Evolutionary conservation across 1,284 basidiomycete genomes (phyloP), one percentile per base, ranked within the genome.

Genomic region (Fomitopsis pinicola): DNA sequence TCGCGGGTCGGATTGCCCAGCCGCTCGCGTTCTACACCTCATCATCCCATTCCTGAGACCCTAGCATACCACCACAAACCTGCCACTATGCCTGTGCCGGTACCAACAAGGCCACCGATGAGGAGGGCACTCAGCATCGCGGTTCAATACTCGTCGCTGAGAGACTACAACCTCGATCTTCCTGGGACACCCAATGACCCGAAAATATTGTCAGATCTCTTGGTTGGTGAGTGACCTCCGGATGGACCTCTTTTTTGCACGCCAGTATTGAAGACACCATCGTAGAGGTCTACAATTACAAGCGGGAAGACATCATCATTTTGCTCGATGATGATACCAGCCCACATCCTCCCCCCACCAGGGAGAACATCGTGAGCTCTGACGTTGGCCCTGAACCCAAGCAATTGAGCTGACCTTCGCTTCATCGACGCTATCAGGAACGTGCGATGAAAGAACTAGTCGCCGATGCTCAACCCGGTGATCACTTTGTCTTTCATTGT

Each of bases 401-500:
- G 33, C 19, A 9, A 26, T n/a, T 9, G 5, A 30, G 45, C 26
- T 48, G 22, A 48, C 26, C 45, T 9, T 35, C 26, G 15, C 42
- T 58, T 22, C 35, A 6, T 0, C 19, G 5, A 15, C 38, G 19
- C 5, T 12, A 35, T 7, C 45, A 71, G 69, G 53, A 65, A 15
- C 42, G 58, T 0, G 65, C 68, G 14, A 70, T 71, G 68, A 42
- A 59, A 4, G 65, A 67, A 4, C 57, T 71, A 2, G 66, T 70
- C 17, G 26, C 52, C 17, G 67, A 57, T 52, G 67, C 69, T 7
- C 63, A 63, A 15, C 61, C 63, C 1, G 70, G 70, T 0, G 70
- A 71, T 45, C 66, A 64, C 40, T 64, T 70, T 54, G 64, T 71
- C 14, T 70, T 69, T 55, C 69, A 69, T 26, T 69, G 69, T 71